phyloP scores from a whole-genome alignment of 2,329 filamentous ascomycete genomes.

The Penicillium hesseltinei region DNA sequence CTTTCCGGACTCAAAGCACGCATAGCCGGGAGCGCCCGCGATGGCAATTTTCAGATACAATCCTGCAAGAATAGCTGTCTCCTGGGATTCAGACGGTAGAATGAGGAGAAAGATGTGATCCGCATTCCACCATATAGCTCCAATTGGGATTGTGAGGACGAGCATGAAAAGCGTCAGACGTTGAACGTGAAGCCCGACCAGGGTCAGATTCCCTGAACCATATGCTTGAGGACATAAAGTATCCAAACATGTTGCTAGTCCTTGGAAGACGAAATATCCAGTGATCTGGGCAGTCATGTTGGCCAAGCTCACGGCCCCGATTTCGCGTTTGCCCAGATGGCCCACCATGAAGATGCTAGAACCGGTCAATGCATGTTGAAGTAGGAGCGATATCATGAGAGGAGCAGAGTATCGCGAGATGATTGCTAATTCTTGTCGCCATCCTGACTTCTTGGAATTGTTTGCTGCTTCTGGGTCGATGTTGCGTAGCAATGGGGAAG shows the following conservation, averaged over 20 bases:
- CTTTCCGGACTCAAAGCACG: conserved; percentile 71
- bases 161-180: conserved; percentile 74
- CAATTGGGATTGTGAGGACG: conserved; percentile 67
- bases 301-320: conserved; percentile 63
- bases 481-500: conserved; percentile 3
- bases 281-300: conserved; percentile 75
- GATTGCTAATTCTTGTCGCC: conserved; percentile 65
- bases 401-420: conserved; percentile 67
- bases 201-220: conserved; percentile 77
- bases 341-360: conserved; percentile 73
- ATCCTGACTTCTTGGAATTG: conserved; percentile 6
- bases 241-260: conserved; percentile 81
- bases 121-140: conserved; percentile 64
- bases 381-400: conserved; percentile 66
- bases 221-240: conserved; percentile 89
- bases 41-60: conserved; percentile 67
- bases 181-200: conserved; percentile 78
- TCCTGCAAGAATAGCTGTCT: conserved; percentile 67
- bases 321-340: conserved; percentile 64
- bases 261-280: conserved; percentile 70
- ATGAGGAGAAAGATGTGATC: conserved; percentile 61
- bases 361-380: conserved; percentile 76
- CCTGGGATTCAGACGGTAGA: conserved; percentile 59
- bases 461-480: background rate
- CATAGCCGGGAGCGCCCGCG: conserved; percentile 68